Evolutionary conservation across 768 basidiomycete species (phyloP), one percentile per base, ranked within the genome.

Genomic region (Rhizopogon vinicolor): DNA sequence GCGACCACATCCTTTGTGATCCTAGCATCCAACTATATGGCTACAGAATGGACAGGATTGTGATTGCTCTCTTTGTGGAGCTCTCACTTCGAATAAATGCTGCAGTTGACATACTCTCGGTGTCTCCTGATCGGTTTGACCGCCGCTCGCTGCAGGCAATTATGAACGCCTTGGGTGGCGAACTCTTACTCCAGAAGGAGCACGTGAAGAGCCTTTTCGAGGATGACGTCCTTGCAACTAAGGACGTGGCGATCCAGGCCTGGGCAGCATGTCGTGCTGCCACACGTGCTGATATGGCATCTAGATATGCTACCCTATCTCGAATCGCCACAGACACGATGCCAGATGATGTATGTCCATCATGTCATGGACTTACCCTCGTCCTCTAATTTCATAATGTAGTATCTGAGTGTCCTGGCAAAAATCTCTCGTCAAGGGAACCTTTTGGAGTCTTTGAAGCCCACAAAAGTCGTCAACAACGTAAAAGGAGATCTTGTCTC

Each of bases 391-490:
- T 25, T 29, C n/a, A 55, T 29, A 28, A 41, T 33, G 8, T 61
- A 78, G 81, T 69, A 68, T 39, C 68, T 87, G 7, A 56, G 65
- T 16, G 71, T 76, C 18, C 62, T 86, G 2, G 69, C 77, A 1
- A 84, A 76, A 59, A 68, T 79, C 48, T 71, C 74, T 13, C 74
- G 70, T 5, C 75, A 81, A 44, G 66, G 75, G 2, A 73, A 78
- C 13, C 75, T 77, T 7, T 68, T 83, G 14, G 75, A 81, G 16
- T 68, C 77, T 16, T 58, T 74, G 53, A 83, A 83, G 59, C 82
- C 85, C 0, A 58, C 57, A 0, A 57, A 68, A 33, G 73, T 68
- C 7, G 74, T 67, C 33, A 83, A 86, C 45, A 71, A 75, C 9
- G 68, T 83, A 7, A 51, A 58, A 5, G 33, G 62, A 3, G 55